Conservation (phyloP, 192 early-diverging fungal species). For the Diversispora eburnea region DNA sequence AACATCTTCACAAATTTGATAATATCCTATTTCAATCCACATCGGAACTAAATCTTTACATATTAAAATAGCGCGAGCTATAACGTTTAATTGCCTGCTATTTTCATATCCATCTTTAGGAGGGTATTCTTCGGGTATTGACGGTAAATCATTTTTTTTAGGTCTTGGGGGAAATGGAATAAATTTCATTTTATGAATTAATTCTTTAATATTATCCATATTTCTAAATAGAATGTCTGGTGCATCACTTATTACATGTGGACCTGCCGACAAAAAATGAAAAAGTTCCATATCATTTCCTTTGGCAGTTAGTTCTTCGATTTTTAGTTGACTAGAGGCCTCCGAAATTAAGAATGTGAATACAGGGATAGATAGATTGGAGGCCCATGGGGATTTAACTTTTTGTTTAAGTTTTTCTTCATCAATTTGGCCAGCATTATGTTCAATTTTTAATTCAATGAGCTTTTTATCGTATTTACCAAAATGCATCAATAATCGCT, state of each 20-base stretch:
- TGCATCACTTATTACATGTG: not conserved
- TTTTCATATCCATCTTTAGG: slow-evolving; percentile 20
- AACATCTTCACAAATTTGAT: slow-evolving; percentile 17
- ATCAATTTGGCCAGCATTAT: too few species aligned
- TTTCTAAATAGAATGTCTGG: not conserved
- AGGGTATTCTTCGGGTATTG: not conserved
- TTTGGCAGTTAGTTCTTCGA: not conserved
- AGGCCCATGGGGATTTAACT: too few species aligned
- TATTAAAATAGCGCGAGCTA: slow-evolving; percentile 12
- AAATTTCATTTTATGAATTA: slow-evolving; percentile 4
- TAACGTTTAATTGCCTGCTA: slow-evolving; percentile 6
- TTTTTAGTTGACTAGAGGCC: too few species aligned
- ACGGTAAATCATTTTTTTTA: not conserved
- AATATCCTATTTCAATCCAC: slow-evolving; percentile 9
- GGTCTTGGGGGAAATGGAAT: slow-evolving; percentile 12
- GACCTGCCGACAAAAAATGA: slow-evolving; percentile 2
- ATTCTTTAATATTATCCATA: not conserved
- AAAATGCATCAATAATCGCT: too few species aligned
- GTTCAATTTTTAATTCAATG: too few species aligned
- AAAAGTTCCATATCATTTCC: slow-evolving; percentile 25
- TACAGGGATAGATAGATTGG: too few species aligned
- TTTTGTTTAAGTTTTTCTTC: too few species aligned
- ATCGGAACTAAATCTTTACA: not conserved
- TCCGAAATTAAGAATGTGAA: too few species aligned
- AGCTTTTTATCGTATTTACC: too few species aligned